phyloP scores from a whole-genome alignment of 257 asterid genomes.

The Rhazya stricta region DNA sequence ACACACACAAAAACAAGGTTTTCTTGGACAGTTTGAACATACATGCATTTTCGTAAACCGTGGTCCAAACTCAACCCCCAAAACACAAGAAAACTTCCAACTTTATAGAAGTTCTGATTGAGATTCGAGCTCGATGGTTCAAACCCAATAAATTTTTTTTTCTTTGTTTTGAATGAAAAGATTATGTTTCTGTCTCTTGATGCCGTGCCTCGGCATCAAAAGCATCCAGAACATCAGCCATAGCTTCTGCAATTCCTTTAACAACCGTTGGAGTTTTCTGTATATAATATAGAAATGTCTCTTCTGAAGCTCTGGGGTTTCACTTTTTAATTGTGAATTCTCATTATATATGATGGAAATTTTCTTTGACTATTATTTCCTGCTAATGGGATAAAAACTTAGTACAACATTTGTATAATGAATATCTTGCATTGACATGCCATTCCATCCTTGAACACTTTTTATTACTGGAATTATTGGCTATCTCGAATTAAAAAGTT shows the following conservation, averaged over 20 bases:
- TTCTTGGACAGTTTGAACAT: conserved; percentile 4
- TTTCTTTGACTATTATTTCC: neutral
- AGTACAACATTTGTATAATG: too few species aligned
- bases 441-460: too few species aligned
- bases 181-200: neutral
- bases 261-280: conserved; percentile 6
- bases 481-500: too few species aligned
- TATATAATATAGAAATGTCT: neutral
- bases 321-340: conserved; percentile 4
- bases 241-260: conserved; percentile 18
- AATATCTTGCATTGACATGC: too few species aligned
- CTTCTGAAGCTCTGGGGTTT: neutral
- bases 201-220: conserved; percentile 26
- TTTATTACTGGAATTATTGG: too few species aligned
- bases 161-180: neutral
- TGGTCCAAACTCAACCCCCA: conserved; percentile 7
- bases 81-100: neutral
- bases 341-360: neutral
- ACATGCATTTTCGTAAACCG: conserved; percentile 14
- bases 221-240: conserved; percentile 27
- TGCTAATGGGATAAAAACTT: too few species aligned
- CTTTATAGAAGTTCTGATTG: conserved; percentile 12
- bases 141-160: neutral
- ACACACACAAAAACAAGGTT: neutral
- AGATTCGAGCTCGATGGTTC: conserved; percentile 25